These are phyloP conservation scores for Naganishia cerealis DNA, from an alignment of 1,284 basidiomycete genomes.

Conservation along the genomic window DNA sequence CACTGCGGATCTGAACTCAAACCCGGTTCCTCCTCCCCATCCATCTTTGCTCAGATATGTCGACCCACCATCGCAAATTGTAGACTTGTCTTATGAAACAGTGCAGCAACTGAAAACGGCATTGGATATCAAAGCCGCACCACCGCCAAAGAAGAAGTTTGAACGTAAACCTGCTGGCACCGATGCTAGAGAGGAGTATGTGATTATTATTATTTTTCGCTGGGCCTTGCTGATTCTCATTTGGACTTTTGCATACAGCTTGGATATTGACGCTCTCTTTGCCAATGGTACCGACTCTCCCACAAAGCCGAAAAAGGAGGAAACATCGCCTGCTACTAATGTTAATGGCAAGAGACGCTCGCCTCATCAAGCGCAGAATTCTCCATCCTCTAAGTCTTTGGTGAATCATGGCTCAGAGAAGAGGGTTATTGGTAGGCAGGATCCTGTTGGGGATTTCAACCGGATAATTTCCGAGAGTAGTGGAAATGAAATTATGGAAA, in stretches of 20 bases:
- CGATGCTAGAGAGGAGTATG: conserved; percentile 27
- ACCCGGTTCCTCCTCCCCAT: conserved; percentile 80
- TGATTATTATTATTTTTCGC: neutral
- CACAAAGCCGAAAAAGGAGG: conserved; percentile 53
- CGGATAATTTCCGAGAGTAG: conserved; percentile 59
- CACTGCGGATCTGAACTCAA: conserved; percentile 67
- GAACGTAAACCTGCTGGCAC: conserved; percentile 20
- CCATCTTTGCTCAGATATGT: conserved; percentile 80
- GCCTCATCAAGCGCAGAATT: conserved; percentile 32
- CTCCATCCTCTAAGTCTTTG: neutral
- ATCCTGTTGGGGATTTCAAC: conserved; percentile 73
- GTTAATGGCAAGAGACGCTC: conserved; percentile 40
- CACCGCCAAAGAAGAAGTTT: conserved; percentile 59
- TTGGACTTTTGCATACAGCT: conserved; percentile 37
- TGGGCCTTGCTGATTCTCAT: neutral
- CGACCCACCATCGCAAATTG: conserved; percentile 67
- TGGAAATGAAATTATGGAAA: conserved; percentile 72
- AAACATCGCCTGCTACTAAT: conserved; percentile 11
- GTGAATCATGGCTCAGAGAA: neutral
- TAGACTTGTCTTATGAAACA: conserved; percentile 59
- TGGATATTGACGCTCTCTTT: conserved; percentile 53
- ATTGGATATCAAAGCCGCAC: conserved; percentile 67
- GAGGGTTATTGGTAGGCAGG: conserved; percentile 63
- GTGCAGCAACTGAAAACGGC: conserved; percentile 64
- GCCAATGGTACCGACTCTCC: conserved; percentile 29